phyloP scores from a whole-genome alignment of 345 rosid species.

The Lagerstroemia speciosa region DNA sequence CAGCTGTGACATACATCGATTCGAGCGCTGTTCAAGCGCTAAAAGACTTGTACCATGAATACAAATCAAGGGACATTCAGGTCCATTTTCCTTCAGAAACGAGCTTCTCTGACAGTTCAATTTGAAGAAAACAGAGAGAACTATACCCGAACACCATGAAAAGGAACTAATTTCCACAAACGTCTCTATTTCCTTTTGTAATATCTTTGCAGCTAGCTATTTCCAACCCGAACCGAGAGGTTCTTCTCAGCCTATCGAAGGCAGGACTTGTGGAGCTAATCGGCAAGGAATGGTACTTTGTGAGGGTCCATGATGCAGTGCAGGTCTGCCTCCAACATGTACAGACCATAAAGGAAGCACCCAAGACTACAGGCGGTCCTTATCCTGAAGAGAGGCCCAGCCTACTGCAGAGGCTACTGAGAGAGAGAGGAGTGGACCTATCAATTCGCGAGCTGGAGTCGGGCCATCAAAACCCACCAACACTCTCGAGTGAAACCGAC shows the following conservation, averaged over 20 bases:
- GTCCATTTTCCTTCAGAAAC: conserved; percentile 17
- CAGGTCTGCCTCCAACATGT: conserved; percentile 88
- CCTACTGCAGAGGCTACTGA: conserved; percentile 38
- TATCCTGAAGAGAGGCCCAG: conserved; percentile 25
- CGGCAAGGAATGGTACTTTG: conserved; percentile 93
- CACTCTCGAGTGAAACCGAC: conserved; percentile 13
- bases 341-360: conserved; percentile 36
- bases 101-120: not conserved
- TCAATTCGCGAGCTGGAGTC: conserved; percentile 45
- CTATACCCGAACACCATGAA: not conserved
- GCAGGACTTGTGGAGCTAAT: conserved; percentile 67
- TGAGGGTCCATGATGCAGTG: conserved; percentile 89
- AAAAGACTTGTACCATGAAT: conserved; percentile 84
- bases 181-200: not conserved
- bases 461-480: conserved; percentile 17
- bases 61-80: conserved; percentile 76
- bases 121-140: not conserved
- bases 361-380: conserved; percentile 16
- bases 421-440: conserved; percentile 31
- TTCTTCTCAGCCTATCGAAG: conserved; percentile 64
- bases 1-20: conserved; percentile 87
- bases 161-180: not conserved
- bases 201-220: conserved; percentile 55
- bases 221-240: conserved; percentile 79
- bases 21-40: conserved; percentile 91